These are phyloP conservation scores for Wickerhamomyces canadensis DNA, from an alignment of 805 yeast species.

Conservation along the genomic window DNA sequence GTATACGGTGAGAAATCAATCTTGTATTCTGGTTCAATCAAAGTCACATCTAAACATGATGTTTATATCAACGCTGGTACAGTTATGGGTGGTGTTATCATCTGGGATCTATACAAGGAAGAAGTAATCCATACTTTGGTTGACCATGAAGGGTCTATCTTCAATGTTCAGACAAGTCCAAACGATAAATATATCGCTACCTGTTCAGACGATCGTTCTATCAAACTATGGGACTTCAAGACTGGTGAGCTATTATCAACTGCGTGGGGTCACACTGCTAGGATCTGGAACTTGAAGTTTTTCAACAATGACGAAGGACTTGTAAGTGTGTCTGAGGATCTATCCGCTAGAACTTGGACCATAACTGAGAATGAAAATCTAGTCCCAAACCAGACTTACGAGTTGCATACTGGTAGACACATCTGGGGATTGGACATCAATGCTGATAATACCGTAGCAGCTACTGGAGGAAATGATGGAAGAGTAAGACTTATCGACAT, in stretches of 20 bases:
- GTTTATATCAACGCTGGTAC: constrained; percentile 83
- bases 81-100: constrained; percentile 78
- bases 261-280: constrained; percentile 96
- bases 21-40: constrained; percentile 79
- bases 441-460: constrained; percentile 42
- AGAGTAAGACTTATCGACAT: constrained; percentile 62
- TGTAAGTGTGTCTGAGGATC: constrained; percentile 80
- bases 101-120: constrained; percentile 58
- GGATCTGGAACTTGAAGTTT: constrained; percentile 83
- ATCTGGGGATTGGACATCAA: constrained; percentile 75
- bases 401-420: constrained; percentile 79
- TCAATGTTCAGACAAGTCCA: constrained; percentile 62
- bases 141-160: constrained; percentile 89
- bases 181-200: constrained; percentile 56
- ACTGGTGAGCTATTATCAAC: constrained; percentile 57
- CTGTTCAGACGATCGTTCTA: constrained; percentile 93
- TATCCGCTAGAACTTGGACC: constrained; percentile 77
- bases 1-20: constrained; percentile 71
- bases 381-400: constrained; percentile 36
- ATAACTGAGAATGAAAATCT: constrained; percentile 26
- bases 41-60: constrained; percentile 33
- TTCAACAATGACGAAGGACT: constrained; percentile 34
- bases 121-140: constrained; percentile 48
- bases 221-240: constrained; percentile 63
- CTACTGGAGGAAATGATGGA: constrained; percentile 95